Conservation (phyloP, 352 stramenopile species). For the Phytophthora sp. region DNA sequence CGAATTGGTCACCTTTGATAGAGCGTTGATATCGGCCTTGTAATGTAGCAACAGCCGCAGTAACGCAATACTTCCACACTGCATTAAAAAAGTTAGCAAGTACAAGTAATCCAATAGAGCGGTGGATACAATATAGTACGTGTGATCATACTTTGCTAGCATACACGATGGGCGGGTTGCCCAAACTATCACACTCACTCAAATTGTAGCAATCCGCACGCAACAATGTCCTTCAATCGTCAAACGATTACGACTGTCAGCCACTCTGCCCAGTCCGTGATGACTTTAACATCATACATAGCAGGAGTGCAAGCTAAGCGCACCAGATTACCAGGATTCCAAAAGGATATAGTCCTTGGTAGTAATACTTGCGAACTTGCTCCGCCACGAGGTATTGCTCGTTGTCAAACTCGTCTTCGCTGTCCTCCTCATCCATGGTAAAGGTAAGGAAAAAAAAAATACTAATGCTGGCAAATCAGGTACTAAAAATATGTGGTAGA, state of each 20-base stretch:
- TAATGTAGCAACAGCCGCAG: conserved; percentile 61
- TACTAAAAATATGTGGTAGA: conserved; percentile 1
- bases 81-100: neutral
- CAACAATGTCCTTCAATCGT: conserved; percentile 49
- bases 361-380: conserved; percentile 62
- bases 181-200: conserved; percentile 55
- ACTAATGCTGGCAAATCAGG: no score
- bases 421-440: conserved; percentile 14
- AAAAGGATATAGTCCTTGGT: conserved; percentile 35
- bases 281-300: neutral
- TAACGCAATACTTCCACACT: conserved; percentile 56
- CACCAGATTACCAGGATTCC: conserved; percentile 65
- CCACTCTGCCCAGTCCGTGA: neutral
- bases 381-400: conserved; percentile 58
- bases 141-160: conserved; percentile 54
- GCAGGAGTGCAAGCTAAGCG: no score
- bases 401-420: conserved; percentile 39
- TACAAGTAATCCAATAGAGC: neutral
- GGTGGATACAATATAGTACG: neutral
- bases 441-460: no score
- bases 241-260: neutral
- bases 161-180: conserved; percentile 64
- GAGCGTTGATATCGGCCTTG: conserved; percentile 61
- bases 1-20: conserved; percentile 40
- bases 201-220: conserved; percentile 57